These are phyloP conservation scores for Fusarium oligoseptatum DNA, from an alignment of 2,329 filamentous ascomycete species.

Conservation along the genomic window DNA sequence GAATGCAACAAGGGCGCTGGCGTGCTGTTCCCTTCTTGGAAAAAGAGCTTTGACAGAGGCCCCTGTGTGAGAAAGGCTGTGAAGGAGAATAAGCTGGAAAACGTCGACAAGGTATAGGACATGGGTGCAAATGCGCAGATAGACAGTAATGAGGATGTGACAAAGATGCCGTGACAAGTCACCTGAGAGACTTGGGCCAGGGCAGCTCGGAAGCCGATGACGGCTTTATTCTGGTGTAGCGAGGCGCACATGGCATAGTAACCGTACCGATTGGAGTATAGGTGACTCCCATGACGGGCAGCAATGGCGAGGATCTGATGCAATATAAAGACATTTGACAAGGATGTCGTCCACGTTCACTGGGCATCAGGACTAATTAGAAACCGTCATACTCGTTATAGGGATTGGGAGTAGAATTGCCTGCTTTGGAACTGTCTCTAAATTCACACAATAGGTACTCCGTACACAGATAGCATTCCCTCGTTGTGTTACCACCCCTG, in stretches of 20 bases:
- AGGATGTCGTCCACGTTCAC: background rate
- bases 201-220: background rate
- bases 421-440: too few relatives aligned
- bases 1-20: background rate
- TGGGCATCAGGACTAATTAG: background rate
- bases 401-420: too few relatives aligned
- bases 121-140: background rate
- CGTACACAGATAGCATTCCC: too few relatives aligned
- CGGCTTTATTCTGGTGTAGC: background rate
- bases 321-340: background rate
- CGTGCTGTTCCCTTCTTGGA: background rate
- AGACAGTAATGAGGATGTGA: background rate
- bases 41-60: background rate
- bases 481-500: too few relatives aligned
- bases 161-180: background rate
- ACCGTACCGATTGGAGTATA: background rate
- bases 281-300: background rate
- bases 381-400: too few relatives aligned
- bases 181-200: background rate
- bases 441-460: too few relatives aligned
- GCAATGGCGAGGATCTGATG: background rate
- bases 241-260: background rate
- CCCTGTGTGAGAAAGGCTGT: background rate
- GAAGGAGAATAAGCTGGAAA: background rate
- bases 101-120: background rate